Percentiles rank a stretch among this genome's conserved stretches.
These are phyloP conservation scores for Elaeis oleifera DNA, from an alignment of 202 grass and related monocot genomes.

Conservation along the genomic window DNA sequence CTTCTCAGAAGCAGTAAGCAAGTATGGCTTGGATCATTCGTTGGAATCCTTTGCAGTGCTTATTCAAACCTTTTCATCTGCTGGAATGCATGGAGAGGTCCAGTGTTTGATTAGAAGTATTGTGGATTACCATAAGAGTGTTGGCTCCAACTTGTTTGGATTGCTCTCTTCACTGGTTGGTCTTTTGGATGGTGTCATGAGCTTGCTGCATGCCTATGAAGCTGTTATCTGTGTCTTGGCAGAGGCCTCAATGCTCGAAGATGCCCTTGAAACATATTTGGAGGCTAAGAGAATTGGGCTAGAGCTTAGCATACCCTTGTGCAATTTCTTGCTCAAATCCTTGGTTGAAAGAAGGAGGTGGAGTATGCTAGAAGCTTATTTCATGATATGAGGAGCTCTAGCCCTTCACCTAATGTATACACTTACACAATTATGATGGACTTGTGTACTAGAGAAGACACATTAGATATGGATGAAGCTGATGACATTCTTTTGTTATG, in stretches of 20 bases:
- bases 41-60: no score
- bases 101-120: no score
- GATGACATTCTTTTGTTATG: slow-evolving; percentile 5
- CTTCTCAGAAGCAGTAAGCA: no score
- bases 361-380: slow-evolving; percentile 11
- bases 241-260: slow-evolving; percentile 5
- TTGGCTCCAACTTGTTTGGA: slow-evolving; percentile 4
- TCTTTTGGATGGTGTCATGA: slow-evolving; percentile 14
- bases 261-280: slow-evolving; percentile 7
- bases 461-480: slow-evolving; percentile 10
- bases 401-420: slow-evolving; percentile 8
- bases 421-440: slow-evolving; percentile 15
- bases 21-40: no score
- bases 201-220: slow-evolving; percentile 5
- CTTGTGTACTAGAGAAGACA: background rate
- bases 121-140: no score
- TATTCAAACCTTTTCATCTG: no score
- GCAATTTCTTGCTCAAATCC: slow-evolving; percentile 23
- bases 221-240: slow-evolving; percentile 1
- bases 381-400: slow-evolving; percentile 7
- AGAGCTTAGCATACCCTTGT: background rate
- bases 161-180: slow-evolving; percentile 11
- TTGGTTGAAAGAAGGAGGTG: slow-evolving; percentile 8
- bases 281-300: slow-evolving; percentile 4
- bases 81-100: no score